Evolutionary conservation across 2,329 filamentous ascomycete species (phyloP).

Genomic region (Myotisia sp.): DNA sequence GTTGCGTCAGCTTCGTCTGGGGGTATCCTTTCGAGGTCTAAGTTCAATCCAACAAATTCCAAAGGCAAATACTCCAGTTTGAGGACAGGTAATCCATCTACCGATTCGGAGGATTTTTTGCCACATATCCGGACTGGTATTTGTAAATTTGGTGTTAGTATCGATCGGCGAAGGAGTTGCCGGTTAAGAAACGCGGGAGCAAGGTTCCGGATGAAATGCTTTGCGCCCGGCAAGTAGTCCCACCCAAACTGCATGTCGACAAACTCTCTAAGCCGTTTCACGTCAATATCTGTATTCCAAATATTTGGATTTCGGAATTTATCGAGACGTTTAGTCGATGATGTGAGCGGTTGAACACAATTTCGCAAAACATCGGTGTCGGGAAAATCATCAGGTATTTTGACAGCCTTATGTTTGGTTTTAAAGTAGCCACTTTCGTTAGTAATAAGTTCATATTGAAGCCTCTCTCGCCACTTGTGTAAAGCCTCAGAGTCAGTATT

Average conservation of each 20-base stretch:
- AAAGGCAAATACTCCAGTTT: conserved; percentile 64
- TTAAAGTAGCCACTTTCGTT: conserved; percentile 75
- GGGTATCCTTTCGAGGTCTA: conserved; percentile 45
- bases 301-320: conserved; percentile 39
- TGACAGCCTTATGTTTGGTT: conserved; percentile 56
- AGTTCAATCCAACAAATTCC: conserved; percentile 61
- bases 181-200: conserved; percentile 61
- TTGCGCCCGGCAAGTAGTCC: conserved; percentile 61
- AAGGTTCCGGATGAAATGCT: conserved; percentile 70
- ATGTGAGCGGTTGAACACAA: conserved; percentile 79
- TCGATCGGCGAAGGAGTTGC: conserved; percentile 31
- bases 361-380: conserved; percentile 64
- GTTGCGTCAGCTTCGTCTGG: conserved; percentile 3
- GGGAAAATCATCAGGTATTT: conserved; percentile 69
- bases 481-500: conserved; percentile 43
- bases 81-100: conserved; percentile 61
- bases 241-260: conserved; percentile 72
- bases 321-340: conserved; percentile 43
- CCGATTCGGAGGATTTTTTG: conserved; percentile 55
- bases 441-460: conserved; percentile 62
- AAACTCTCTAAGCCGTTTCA: conserved; percentile 56
- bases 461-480: conserved; percentile 53
- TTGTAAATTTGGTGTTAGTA: conserved; percentile 22
- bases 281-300: conserved; percentile 52
- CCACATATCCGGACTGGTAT: conserved; percentile 47